These are phyloP conservation scores for Thuja plicata DNA, from an alignment of 83 land plant genomes.

Conservation along the genomic window DNA sequence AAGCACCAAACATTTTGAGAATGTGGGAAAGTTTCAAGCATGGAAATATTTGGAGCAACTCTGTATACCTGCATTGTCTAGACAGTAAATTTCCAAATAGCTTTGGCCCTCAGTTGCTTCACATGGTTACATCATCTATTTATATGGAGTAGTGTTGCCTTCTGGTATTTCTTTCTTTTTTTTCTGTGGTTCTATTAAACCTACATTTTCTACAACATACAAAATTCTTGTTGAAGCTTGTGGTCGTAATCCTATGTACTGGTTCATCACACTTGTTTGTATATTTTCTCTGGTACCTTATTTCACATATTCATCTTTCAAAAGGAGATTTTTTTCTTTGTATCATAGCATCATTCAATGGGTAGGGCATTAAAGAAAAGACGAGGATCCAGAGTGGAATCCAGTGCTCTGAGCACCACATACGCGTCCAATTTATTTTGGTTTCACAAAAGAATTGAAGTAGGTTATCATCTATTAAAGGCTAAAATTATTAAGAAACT, in stretches of 20 bases:
- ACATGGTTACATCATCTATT: slow-evolving; percentile 84
- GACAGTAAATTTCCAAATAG: slow-evolving; percentile 83
- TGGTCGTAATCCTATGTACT: slow-evolving; percentile 57
- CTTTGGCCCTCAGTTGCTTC: slow-evolving; percentile 75
- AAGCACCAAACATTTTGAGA: slow-evolving; percentile 55
- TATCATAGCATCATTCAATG: slow-evolving; percentile 67
- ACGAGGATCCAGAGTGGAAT: slow-evolving; percentile 28
- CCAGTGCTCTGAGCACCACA: slow-evolving; percentile 16
- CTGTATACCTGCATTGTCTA: slow-evolving; percentile 86
- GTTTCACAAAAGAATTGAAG: slow-evolving; percentile 21
- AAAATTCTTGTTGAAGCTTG: slow-evolving; percentile 71
- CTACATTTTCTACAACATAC: slow-evolving; percentile 65
- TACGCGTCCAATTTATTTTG: slow-evolving; percentile 6
- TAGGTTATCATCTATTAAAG: slow-evolving; percentile 13
- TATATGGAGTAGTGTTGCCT: slow-evolving; percentile 85
- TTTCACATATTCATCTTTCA: slow-evolving; percentile 44
- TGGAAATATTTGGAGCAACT: slow-evolving; percentile 54
- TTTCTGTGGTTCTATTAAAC: slow-evolving; percentile 63
- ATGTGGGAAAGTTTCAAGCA: slow-evolving; percentile 62
- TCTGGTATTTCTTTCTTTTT: slow-evolving; percentile 88
- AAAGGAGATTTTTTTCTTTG: slow-evolving; percentile 57
- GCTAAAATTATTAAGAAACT: neutral
- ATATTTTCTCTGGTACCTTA: slow-evolving; percentile 65
- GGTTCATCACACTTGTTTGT: slow-evolving; percentile 56
- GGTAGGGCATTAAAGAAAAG: slow-evolving; percentile 36